These are phyloP conservation scores for Mucor indicus DNA, from an alignment of 371 early-diverging fungal species.

Conservation along the genomic window DNA sequence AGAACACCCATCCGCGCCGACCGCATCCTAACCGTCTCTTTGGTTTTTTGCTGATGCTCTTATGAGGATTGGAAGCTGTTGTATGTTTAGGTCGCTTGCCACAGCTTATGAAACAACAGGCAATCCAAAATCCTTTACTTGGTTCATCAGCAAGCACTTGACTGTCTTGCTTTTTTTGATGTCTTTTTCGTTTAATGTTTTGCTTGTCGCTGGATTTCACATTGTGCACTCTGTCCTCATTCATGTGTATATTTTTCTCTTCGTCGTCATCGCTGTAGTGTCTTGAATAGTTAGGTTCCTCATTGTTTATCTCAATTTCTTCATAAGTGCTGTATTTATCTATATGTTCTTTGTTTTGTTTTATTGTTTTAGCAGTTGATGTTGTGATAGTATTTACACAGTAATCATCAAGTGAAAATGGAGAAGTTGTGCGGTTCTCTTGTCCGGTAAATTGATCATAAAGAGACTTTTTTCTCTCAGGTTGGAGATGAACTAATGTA, in stretches of 20 bases:
- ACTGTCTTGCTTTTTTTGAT: neutral
- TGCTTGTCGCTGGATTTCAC: constrained; percentile 1
- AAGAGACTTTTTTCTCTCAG: constrained; percentile 26
- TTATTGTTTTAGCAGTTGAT: too few relatives aligned
- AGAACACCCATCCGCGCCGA: constrained; percentile 16
- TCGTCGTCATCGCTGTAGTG: too few relatives aligned
- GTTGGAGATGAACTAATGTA: constrained; percentile 27
- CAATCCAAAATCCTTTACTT: constrained; percentile 33
- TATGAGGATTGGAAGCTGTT: too few relatives aligned
- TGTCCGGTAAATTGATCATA: constrained; percentile 14
- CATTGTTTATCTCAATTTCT: too few relatives aligned
- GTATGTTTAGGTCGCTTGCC: too few relatives aligned
- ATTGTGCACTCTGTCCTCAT: neutral
- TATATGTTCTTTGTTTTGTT: neutral
- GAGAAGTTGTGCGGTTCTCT: too few relatives aligned
- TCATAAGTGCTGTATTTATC: neutral
- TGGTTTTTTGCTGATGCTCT: too few relatives aligned
- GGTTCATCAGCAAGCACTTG: too few relatives aligned
- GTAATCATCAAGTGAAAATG: too few relatives aligned
- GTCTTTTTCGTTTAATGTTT: constrained; percentile 4
- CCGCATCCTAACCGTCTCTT: constrained; percentile 1
- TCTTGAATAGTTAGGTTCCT: too few relatives aligned
- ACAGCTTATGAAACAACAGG: constrained; percentile 40
- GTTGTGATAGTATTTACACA: too few relatives aligned
- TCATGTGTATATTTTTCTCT: too few relatives aligned